Evolutionary conservation across 208 protist genomes (phyloP).

Genomic region (Porcisia hertigi): DNA sequence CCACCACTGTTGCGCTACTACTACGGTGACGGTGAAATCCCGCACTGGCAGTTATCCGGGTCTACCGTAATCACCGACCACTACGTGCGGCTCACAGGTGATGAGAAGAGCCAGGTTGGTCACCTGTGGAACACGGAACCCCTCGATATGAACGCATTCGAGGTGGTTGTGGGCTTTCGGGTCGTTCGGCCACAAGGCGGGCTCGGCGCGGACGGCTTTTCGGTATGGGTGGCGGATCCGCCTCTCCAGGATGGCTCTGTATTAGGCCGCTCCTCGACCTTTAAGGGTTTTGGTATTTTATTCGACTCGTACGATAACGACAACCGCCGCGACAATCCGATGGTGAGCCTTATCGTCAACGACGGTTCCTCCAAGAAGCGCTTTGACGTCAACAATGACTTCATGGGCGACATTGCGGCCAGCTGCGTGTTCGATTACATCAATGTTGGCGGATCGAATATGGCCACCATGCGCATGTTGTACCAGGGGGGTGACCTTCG

Average conservation of each 20-base stretch:
- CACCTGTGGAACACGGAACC: conserved; percentile 83
- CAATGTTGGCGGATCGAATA: conserved; percentile 19
- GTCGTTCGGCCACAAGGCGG: conserved; percentile 32
- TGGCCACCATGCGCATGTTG: conserved; percentile 55
- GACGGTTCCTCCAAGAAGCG: conserved; percentile 24
- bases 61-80: conserved; percentile 82
- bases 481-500: conserved; percentile 48
- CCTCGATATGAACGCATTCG: conserved; percentile 77
- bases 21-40: conserved; percentile 73
- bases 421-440: conserved; percentile 67
- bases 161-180: conserved; percentile 83
- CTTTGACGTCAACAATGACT: conserved; percentile 63
- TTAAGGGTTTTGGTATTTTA: conserved; percentile 80
- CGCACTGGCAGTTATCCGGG: conserved; percentile 76
- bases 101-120: conserved; percentile 45
- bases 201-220: conserved; percentile 77
- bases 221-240: conserved; percentile 68
- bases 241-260: conserved; percentile 51
- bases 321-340: conserved; percentile 74
- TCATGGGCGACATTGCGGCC: conserved; percentile 43
- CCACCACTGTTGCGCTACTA: conserved; percentile 74
- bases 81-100: conserved; percentile 80
- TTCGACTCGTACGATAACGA: conserved; percentile 93
- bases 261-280: conserved; percentile 60
- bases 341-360: conserved; percentile 67